phyloP scores from a whole-genome alignment of 1,284 basidiomycete species.

The Sporisorium exsertum region DNA sequence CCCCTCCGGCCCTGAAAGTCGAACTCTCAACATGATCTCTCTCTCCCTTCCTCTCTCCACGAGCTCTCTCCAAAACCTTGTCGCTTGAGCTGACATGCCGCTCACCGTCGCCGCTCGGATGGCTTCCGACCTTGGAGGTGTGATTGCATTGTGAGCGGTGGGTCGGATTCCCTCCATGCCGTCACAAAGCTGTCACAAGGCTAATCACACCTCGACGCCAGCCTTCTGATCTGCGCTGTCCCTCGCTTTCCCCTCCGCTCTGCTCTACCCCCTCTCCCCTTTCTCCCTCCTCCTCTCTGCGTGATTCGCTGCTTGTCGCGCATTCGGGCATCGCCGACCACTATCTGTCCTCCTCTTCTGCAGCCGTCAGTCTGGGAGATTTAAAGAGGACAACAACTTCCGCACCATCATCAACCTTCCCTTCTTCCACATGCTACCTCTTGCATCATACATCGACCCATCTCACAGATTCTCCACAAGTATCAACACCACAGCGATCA shows the following conservation, averaged over 20 bases:
- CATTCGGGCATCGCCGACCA: neutral
- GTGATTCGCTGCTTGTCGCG: neutral
- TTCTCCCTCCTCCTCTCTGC: neutral
- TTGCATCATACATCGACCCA: neutral
- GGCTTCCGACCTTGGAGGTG: neutral
- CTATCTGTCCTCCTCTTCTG: neutral
- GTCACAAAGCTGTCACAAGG: constrained; percentile 6
- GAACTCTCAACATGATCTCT: too few species aligned
- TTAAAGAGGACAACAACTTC: neutral
- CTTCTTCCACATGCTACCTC: neutral
- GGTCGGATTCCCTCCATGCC: neutral
- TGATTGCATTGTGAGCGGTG: neutral
- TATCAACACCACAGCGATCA: neutral
- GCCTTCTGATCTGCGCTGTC: neutral
- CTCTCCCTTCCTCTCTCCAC: too few species aligned
- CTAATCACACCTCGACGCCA: constrained; percentile 8
- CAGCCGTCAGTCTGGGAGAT: neutral
- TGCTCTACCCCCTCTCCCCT: neutral
- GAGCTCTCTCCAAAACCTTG: neutral
- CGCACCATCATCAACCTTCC: neutral
- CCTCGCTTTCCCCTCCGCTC: neutral
- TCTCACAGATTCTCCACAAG: neutral
- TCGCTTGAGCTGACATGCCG: neutral
- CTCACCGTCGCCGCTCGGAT: neutral
- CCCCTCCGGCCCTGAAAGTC: too few species aligned